Percentiles rank a stretch among this genome's conserved stretches.
Evolutionary conservation across 352 stramenopile species (phyloP).

Genomic region (Phytophthora citrophthora): DNA sequence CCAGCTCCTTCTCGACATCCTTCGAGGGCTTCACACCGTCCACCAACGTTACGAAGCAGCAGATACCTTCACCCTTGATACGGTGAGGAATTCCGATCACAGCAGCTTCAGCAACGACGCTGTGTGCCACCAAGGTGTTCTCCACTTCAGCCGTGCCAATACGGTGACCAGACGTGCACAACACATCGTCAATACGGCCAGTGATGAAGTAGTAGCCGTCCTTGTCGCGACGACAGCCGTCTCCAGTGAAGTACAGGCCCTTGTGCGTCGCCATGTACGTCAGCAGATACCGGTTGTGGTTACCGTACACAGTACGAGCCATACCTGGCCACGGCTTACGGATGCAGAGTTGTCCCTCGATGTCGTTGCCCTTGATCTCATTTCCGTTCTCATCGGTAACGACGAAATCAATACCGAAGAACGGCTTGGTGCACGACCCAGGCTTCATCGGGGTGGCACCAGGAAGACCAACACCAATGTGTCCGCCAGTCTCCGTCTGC

Average conservation of each 20-base stretch:
- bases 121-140: constrained; percentile 92
- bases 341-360: constrained; percentile 97
- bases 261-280: constrained; percentile 98
- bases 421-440: constrained; percentile 94
- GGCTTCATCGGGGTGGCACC: constrained; percentile 91
- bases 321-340: constrained; percentile 96
- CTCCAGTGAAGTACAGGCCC: constrained; percentile 97
- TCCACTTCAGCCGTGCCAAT: constrained; percentile 92
- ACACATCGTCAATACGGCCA: constrained; percentile 97
- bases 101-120: constrained; percentile 93
- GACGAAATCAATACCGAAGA: constrained; percentile 96
- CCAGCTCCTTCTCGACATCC: constrained; percentile 70
- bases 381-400: constrained; percentile 86
- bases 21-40: constrained; percentile 75
- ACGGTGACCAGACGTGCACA: constrained; percentile 94
- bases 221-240: constrained; percentile 87
- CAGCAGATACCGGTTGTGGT: constrained; percentile 95
- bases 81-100: constrained; percentile 95
- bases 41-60: constrained; percentile 93
- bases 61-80: constrained; percentile 97
- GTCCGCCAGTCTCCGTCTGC: constrained; percentile 98
- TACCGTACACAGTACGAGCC: constrained; percentile 94
- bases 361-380: constrained; percentile 83
- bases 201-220: constrained; percentile 99
- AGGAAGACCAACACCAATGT: constrained; percentile 95